Base-by-base conservation (phyloP, 805 yeast genomes). In the Candida vaughaniae region DNA sequence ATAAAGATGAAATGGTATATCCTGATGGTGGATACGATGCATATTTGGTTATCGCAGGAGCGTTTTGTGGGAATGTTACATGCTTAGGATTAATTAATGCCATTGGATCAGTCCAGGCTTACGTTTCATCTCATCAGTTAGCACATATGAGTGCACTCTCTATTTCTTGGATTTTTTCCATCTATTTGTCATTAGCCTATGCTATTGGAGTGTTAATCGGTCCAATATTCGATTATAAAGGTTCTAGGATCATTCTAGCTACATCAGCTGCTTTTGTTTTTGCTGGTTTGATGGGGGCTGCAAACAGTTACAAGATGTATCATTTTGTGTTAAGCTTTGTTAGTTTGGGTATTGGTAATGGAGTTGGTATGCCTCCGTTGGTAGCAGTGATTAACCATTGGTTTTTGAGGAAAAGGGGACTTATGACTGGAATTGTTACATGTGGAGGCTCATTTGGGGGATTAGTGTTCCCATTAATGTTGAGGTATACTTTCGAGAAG, bases 371-470 rank as follows among this genome's bases (percentile, higher is more conserved):
- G 58, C 70, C 82, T 6, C 86, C 87, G 0, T 49, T 78, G 15
- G 65, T 82, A 2, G 74, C 83, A 8, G 78, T 76, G 12, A 69
- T 80, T 0, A 75, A 80, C 14, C 86, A 82, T 43, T 82, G 85
- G 80, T 83, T 82, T 52, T 60, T 66, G 23, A 56, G 56, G 20
- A 78, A 66, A 47, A 64, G 89, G 46, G 88, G 82, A 1, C 63
- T 39, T 26, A 36, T 80, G 3, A 63, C 79, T 18, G 85, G 87
- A 0, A 46, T 80, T 3, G 82, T 82, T 3, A 77, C 80, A 40
- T 58, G 77, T 60, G 88, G 86, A 4, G 85, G 85, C 2, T 75
- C 82, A 5, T 59, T 78, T 5, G 88, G 86, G 1, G 88, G 87
- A 4, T 64, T 80, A 6, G 50, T 77, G 3, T 74, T 76, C 53